Conservation (phyloP, 2,329 filamentous ascomycete genomes). For the Tolypocladium nubicola region DNA sequence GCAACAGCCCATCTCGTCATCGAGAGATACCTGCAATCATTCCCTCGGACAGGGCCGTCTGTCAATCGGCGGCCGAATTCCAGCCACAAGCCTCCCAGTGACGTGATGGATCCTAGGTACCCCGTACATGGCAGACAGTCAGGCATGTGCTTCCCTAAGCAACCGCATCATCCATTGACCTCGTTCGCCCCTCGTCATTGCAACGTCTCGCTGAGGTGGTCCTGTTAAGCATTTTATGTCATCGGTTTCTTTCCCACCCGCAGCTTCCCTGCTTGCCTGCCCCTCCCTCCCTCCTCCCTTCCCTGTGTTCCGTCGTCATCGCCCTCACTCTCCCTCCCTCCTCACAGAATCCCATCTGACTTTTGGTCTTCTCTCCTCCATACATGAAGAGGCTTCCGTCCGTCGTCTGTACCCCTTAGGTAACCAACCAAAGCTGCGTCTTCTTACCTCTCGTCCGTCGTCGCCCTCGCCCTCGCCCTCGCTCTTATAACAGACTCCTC, state of each 20-base stretch:
- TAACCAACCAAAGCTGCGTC: background rate
- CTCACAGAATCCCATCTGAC: background rate
- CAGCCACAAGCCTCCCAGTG: conserved; percentile 2
- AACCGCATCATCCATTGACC: background rate
- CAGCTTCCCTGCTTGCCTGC: background rate
- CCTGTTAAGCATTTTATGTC: background rate
- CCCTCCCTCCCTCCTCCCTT: background rate
- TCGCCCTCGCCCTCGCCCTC: background rate
- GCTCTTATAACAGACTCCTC: background rate
- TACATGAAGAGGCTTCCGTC: background rate
- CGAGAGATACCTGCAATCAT: background rate
- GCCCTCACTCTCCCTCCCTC: background rate
- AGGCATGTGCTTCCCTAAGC: background rate
- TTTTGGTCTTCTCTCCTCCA: conserved; percentile 1
- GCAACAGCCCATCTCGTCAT: background rate
- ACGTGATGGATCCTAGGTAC: conserved; percentile 7
- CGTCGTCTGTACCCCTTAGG: background rate
- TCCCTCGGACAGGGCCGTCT: background rate
- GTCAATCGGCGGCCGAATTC: background rate
- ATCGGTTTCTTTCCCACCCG: background rate
- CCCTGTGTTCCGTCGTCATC: background rate
- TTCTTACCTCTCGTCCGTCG: background rate
- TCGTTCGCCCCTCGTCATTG: background rate
- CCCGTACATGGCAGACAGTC: background rate
- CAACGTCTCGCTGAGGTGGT: background rate